Base-by-base conservation (phyloP, 495 filamentous ascomycete species). In the Pyrenula aspistea region DNA sequence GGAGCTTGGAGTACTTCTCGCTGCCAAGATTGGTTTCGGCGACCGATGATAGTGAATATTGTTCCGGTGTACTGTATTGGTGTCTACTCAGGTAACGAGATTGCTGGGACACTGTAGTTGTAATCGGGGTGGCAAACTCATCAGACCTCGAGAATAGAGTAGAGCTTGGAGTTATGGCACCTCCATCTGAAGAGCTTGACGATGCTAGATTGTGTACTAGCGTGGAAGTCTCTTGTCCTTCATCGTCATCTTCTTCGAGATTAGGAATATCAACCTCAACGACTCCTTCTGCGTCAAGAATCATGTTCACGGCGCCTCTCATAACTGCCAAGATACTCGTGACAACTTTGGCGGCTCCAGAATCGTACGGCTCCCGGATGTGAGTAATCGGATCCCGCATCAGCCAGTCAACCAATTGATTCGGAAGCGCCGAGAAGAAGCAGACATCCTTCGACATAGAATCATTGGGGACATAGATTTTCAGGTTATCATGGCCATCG, bases 391-490 rank as follows among this genome's bases (percentile, higher is more conserved):
- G 62, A 23, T 67, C 63, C 8, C 56, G 61, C 66, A 73, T 68
- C 22, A 76, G 61, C 66, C 69, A 73, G 10, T 59, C 59, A 0
- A 60, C 48, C 10, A 78, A 56, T 1, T 56, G 55, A 10, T 51
- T 19, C 8, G 73, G 71, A 8, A 78, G 62, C 2, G 36, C 24
- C 12, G 55, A 63, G 49, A 54, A 23, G 56, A 72, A 75, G 51
- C 64, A 69, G n/a, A 67, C 10, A 23, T 71, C 62, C 55, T 67
- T 68, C 2, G 42, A 22, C n/a, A 56, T 53, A 47, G 65, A 57
- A 56, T 75, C 58, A 2, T 51, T 51, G 8, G 73, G 73, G 1
- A 78, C 65, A 50, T 72, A 76, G 15, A 76, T 58, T 10, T 56
- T 60, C 25, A 73, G 61, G 8, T 59, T 60, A 25, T 49, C 42